Conservation (phyloP, 108 stramenopile genomes). For the Nannochloropsis oceanica region DNA sequence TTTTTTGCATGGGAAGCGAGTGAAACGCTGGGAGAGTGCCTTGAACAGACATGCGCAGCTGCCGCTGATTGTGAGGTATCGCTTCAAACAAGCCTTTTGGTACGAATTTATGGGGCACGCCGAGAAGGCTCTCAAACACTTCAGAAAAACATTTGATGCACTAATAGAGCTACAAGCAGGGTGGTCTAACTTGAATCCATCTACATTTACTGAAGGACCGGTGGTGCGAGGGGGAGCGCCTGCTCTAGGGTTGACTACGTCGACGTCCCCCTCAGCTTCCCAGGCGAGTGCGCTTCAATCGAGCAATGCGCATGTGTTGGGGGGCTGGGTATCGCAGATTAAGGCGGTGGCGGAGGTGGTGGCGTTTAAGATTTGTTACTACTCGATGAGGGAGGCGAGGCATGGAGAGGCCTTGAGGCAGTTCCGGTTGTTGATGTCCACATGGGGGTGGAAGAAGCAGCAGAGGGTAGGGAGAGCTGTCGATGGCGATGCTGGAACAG, state of each 20-base stretch:
- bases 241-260: background rate
- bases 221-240: background rate
- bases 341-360: background rate
- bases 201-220: background rate
- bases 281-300: background rate
- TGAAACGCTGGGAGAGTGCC: background rate
- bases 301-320: background rate
- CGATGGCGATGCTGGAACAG: background rate
- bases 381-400: background rate
- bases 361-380: background rate
- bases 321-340: background rate
- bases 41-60: background rate
- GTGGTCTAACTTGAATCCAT: background rate
- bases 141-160: background rate
- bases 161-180: background rate
- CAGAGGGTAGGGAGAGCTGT: background rate
- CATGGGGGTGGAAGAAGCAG: background rate
- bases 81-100: background rate
- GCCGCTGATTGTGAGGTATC: background rate
- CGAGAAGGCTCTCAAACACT: background rate
- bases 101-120: background rate
- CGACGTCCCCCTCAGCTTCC: background rate
- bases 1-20: background rate
- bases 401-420: background rate
- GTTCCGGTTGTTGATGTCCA: background rate